These are phyloP conservation scores for Boletus fagicola DNA, from an alignment of 768 basidiomycete genomes.

Conservation along the genomic window DNA sequence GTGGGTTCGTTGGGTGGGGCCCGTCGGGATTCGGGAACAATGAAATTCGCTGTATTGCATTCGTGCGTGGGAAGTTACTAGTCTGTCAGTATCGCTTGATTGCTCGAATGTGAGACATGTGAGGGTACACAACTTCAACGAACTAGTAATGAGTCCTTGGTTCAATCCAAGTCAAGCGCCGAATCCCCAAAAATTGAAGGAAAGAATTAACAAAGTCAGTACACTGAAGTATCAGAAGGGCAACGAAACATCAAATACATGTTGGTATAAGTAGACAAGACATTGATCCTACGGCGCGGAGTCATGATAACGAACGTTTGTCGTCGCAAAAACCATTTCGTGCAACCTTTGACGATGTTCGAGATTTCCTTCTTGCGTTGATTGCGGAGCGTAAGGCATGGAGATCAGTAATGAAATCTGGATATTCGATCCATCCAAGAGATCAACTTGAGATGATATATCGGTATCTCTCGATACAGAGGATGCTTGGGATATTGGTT, in stretches of 20 bases:
- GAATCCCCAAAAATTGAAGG: neutral
- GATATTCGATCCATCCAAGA: conserved; percentile 22
- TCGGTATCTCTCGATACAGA: neutral
- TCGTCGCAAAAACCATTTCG: conserved; percentile 31
- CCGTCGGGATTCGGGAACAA: too few relatives aligned
- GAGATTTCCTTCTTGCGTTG: neutral
- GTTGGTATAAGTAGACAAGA: conserved; percentile 3
- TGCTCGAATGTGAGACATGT: neutral
- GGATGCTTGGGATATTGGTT: conserved; percentile 10
- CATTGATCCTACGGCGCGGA: conserved; percentile 9
- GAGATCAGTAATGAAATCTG: conserved; percentile 29
- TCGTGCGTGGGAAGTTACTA: neutral
- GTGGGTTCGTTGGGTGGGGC: neutral
- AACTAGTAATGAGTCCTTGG: neutral
- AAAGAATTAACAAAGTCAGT: conserved; percentile 5
- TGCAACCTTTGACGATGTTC: conserved; percentile 3
- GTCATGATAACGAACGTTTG: conserved; percentile 15
- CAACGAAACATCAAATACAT: conserved; percentile 13
- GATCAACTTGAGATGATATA: neutral
- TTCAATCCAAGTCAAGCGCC: neutral
- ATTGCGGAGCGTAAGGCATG: conserved; percentile 25
- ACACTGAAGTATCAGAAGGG: neutral
- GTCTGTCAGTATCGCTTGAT: neutral
- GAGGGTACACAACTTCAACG: neutral
- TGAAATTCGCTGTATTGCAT: neutral